Conservation (phyloP, 257 asterid species). For the Ilex aquifolium region DNA sequence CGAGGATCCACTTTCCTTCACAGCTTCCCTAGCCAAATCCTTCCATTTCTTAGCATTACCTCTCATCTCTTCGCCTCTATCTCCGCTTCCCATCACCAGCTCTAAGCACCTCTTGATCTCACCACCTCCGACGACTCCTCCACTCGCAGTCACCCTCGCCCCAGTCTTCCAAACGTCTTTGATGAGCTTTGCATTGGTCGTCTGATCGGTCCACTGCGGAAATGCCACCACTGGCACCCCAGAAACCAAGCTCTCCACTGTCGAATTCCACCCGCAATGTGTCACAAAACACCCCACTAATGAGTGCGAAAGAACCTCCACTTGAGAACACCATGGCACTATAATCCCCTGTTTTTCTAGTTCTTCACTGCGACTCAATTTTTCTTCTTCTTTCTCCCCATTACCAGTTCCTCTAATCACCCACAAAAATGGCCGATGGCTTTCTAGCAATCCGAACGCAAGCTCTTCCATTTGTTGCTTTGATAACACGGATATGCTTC, state of each 20-base stretch:
- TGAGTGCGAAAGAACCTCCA: constrained; percentile 1
- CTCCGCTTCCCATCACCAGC: too few relatives aligned
- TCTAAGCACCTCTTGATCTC: constrained; percentile 3
- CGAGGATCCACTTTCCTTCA: constrained; percentile 25
- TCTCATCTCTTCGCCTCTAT: too few relatives aligned
- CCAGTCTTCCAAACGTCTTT: constrained; percentile 14
- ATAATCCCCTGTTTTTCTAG: constrained; percentile 23
- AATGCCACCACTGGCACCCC: too few relatives aligned
- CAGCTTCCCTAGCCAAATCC: constrained; percentile 18
- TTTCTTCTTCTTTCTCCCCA: background rate
- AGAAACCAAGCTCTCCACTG: too few relatives aligned
- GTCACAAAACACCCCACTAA: too few relatives aligned
- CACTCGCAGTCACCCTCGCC: constrained; percentile 11
- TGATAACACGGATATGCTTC: too few relatives aligned
- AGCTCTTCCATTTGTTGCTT: too few relatives aligned
- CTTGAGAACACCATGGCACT: constrained; percentile 36
- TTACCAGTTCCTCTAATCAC: constrained; percentile 19
- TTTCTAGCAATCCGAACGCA: constrained; percentile 18
- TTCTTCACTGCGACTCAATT: constrained; percentile 18
- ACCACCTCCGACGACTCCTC: constrained; percentile 11
- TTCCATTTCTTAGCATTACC: constrained; percentile 23
- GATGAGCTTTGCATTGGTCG: too few relatives aligned
- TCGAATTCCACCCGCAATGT: too few relatives aligned
- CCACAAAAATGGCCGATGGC: constrained; percentile 28
- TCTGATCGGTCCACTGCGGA: too few relatives aligned